phyloP scores from a whole-genome alignment of 2,329 filamentous ascomycete genomes.

The Beauveria brongniartii region DNA sequence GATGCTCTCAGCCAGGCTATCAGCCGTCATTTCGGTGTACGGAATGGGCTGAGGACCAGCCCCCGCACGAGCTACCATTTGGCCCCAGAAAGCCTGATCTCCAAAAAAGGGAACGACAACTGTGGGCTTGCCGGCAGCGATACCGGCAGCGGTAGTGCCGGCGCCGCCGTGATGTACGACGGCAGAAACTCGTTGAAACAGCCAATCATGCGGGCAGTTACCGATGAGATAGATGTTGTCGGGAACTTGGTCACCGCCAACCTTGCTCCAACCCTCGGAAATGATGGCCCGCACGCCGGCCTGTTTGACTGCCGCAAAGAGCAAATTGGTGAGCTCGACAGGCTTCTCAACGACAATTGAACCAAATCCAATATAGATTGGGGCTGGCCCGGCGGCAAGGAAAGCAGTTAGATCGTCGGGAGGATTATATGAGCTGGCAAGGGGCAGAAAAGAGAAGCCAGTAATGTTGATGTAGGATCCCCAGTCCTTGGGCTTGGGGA shows the following conservation, averaged over 20 bases:
- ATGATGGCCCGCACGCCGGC: slow-evolving; percentile 53
- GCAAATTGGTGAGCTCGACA: slow-evolving; percentile 45
- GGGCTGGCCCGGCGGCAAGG: slow-evolving; percentile 46
- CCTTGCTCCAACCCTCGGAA: slow-evolving; percentile 56
- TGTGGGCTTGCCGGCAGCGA: slow-evolving; percentile 51
- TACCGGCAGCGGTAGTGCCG: slow-evolving; percentile 55
- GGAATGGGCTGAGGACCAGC: slow-evolving; percentile 52
- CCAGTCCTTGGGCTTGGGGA: slow-evolving; percentile 60
- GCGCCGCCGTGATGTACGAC: slow-evolving; percentile 60
- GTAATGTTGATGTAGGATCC: slow-evolving; percentile 48
- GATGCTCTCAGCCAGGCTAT: slow-evolving; percentile 48
- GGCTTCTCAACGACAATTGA: slow-evolving; percentile 32
- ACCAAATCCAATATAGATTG: slow-evolving; percentile 21
- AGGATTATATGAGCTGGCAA: slow-evolving; percentile 45
- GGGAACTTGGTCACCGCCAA: slow-evolving; percentile 40
- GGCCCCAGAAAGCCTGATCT: slow-evolving; percentile 58
- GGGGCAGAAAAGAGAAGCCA: slow-evolving; percentile 54
- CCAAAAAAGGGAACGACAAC: slow-evolving; percentile 62
- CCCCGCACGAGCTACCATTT: slow-evolving; percentile 52
- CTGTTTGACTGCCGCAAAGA: slow-evolving; percentile 49
- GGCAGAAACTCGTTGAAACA: slow-evolving; percentile 49
- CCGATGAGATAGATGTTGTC: slow-evolving; percentile 52
- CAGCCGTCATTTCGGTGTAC: slow-evolving; percentile 47
- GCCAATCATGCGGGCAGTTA: slow-evolving; percentile 61
- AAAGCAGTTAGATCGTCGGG: slow-evolving; percentile 45